Evolutionary conservation across 768 basidiomycete species (phyloP).

Genomic region (Austroboletus eburneus): DNA sequence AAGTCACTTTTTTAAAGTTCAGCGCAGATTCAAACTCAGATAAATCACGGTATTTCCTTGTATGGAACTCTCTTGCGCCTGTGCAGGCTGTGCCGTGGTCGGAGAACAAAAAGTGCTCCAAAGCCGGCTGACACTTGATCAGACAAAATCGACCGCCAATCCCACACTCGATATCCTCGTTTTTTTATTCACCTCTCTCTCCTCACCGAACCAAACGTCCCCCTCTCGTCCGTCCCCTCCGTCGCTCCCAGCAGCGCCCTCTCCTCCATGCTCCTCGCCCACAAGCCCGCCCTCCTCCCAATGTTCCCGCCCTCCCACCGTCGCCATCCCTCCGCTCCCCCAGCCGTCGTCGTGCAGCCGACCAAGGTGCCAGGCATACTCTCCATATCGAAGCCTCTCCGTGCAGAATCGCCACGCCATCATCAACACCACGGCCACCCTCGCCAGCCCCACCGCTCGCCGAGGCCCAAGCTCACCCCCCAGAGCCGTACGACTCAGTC

Average conservation of each 20-base stretch:
- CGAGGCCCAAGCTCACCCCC: constrained; percentile 33
- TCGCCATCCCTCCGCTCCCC: constrained; percentile 67
- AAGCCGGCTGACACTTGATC: constrained; percentile 28
- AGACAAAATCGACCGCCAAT: constrained; percentile 23
- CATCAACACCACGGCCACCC: constrained; percentile 35
- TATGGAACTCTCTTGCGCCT: constrained; percentile 25
- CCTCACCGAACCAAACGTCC: neutral
- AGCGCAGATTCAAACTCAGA: constrained; percentile 27
- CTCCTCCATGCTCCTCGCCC: constrained; percentile 44
- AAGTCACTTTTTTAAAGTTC: constrained; percentile 20
- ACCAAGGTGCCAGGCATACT: constrained; percentile 72
- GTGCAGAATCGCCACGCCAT: constrained; percentile 31
- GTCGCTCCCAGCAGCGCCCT: constrained; percentile 12
- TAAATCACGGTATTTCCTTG: constrained; percentile 5
- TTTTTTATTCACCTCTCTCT: constrained; percentile 15
- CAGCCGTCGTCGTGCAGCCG: constrained; percentile 63
- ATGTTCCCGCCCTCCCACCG: constrained; percentile 42
- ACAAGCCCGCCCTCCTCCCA: constrained; percentile 32
- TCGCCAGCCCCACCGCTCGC: constrained; percentile 32
- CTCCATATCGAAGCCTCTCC: constrained; percentile 57
- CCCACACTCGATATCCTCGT: constrained; percentile 28
- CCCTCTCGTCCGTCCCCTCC: neutral
- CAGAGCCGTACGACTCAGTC: constrained; percentile 20
- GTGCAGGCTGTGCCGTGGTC: constrained; percentile 28
- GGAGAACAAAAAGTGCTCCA: constrained; percentile 34